These are phyloP conservation scores for Trichoderma citrinoviride DNA, from an alignment of 2,329 filamentous ascomycete genomes.

Conservation along the genomic window DNA sequence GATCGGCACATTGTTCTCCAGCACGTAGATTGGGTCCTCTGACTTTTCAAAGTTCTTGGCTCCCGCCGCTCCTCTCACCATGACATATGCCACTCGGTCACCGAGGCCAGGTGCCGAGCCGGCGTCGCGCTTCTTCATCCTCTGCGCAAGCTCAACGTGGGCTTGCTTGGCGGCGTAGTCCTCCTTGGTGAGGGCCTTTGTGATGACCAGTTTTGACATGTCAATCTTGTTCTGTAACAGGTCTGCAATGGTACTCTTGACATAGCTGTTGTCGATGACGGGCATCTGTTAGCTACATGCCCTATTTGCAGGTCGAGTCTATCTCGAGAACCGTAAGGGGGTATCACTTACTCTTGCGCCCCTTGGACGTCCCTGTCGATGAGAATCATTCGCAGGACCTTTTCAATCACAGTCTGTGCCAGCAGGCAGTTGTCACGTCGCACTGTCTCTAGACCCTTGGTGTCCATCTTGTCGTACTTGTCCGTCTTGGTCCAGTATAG, in stretches of 20 bases:
- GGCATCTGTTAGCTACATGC: constrained; percentile 38
- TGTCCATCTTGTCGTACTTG: constrained; percentile 99
- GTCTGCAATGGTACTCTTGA: constrained; percentile 93
- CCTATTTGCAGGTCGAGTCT: background rate
- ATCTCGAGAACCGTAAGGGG: background rate
- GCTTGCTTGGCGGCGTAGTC: constrained; percentile 92
- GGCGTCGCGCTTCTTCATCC: constrained; percentile 95
- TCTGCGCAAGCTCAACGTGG: constrained; percentile 89
- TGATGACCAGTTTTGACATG: constrained; percentile 99
- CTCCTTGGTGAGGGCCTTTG: constrained; percentile 88
- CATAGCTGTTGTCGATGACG: constrained; percentile 61
- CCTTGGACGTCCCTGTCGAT: constrained; percentile 89
- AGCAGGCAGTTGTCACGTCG: constrained; percentile 93
- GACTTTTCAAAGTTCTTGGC: constrained; percentile 96
- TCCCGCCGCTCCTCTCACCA: constrained; percentile 84
- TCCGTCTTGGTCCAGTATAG: constrained; percentile 93
- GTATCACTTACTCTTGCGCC: constrained; percentile 77
- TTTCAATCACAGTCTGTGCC: constrained; percentile 97
- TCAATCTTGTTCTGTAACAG: constrained; percentile 96
- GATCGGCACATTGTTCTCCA: constrained; percentile 96
- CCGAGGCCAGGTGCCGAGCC: constrained; percentile 90
- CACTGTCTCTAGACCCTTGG: constrained; percentile 98
- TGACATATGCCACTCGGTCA: constrained; percentile 97
- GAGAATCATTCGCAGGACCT: constrained; percentile 89
- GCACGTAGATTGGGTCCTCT: constrained; percentile 93